Conservation (phyloP, 164 flowering plant species). For the Nymphaea colorata region DNA sequence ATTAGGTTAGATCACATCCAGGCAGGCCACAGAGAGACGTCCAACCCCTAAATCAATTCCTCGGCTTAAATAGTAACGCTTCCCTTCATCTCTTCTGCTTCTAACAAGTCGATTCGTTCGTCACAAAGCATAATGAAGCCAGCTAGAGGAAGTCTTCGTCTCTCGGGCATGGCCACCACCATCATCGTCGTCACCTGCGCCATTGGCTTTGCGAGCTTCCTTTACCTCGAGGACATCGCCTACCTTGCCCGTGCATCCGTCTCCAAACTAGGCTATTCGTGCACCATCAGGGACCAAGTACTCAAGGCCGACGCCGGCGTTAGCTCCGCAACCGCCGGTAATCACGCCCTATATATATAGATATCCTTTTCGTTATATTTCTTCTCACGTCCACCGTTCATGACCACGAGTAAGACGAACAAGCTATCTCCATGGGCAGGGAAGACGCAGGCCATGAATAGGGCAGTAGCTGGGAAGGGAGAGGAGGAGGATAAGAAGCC, state of each 20-base stretch:
- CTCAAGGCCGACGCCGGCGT: background rate
- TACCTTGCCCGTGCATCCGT: slow-evolving; percentile 31
- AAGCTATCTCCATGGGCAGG: background rate
- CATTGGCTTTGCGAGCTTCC: slow-evolving; percentile 35
- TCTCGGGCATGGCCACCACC: slow-evolving; percentile 23
- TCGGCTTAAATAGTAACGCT: no score
- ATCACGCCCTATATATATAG: slow-evolving; percentile 1
- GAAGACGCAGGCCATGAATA: background rate
- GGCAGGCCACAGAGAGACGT: background rate
- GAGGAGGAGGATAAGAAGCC: slow-evolving; percentile 6
- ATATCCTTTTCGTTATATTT: background rate
- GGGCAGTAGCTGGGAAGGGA: background rate
- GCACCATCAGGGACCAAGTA: slow-evolving; percentile 22
- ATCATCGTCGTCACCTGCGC: slow-evolving; percentile 19
- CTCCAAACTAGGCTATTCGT: slow-evolving; percentile 25
- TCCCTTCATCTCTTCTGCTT: background rate
- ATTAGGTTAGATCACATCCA: no score
- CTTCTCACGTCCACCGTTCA: background rate
- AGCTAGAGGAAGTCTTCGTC: slow-evolving; percentile 35
- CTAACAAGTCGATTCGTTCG: background rate
- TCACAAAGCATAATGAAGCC: slow-evolving; percentile 15
- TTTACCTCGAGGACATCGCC: slow-evolving; percentile 48
- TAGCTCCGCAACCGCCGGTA: background rate
- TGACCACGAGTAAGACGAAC: no score
- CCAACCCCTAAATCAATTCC: background rate